Conservation (phyloP, 2,329 filamentous ascomycete species). For the Ascochyta viciae-villosae region DNA sequence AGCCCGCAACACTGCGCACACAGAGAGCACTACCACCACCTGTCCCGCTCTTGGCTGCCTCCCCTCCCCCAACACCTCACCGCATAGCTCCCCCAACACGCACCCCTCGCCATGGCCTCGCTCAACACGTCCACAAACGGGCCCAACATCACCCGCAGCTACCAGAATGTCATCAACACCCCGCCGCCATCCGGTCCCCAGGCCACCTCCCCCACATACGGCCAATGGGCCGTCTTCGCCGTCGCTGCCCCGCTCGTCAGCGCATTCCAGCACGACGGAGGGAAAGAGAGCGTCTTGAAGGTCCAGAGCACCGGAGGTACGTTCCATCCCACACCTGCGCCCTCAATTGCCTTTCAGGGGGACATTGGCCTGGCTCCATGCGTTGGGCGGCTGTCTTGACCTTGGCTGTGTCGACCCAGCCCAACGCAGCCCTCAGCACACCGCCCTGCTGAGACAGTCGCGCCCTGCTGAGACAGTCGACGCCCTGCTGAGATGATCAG, state of each 20-base stretch:
- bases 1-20: constrained; percentile 3
- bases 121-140: constrained; percentile 63
- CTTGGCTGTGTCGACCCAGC: constrained; percentile 12
- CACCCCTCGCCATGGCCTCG: constrained; percentile 67
- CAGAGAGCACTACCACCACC: constrained; percentile 4
- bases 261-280: constrained; percentile 84
- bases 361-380: neutral
- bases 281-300: constrained; percentile 94
- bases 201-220: constrained; percentile 78
- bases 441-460: neutral
- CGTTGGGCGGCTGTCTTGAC: neutral
- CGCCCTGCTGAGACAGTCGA: neutral
- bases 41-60: constrained; percentile 1
- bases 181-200: constrained; percentile 63
- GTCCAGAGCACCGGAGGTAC: constrained; percentile 89
- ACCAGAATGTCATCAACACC: constrained; percentile 71
- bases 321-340: constrained; percentile 9
- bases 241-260: constrained; percentile 91
- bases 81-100: constrained; percentile 8
- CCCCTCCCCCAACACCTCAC: constrained; percentile 9
- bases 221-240: constrained; percentile 92
- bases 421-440: constrained; percentile 20
- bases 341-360: constrained; percentile 10
- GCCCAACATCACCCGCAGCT: constrained; percentile 62
- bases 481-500: neutral